Evolutionary conservation across 768 basidiomycete species (phyloP).

Genomic region (Gloeostereum incarnatum): DNA sequence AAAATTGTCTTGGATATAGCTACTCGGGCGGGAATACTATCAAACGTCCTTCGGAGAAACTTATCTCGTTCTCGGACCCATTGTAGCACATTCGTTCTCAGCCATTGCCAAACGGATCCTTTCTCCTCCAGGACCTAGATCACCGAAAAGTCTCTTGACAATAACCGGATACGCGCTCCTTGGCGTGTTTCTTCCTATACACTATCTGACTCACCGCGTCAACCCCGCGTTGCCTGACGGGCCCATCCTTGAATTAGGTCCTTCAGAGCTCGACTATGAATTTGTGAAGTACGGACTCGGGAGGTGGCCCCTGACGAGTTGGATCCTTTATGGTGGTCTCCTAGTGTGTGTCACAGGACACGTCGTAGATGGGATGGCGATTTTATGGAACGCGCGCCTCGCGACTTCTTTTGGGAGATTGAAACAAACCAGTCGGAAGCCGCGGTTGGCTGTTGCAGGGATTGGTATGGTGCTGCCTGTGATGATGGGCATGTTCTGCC

Average conservation of each 20-base stretch:
- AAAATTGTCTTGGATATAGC: slow-evolving; percentile 25
- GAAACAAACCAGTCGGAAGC: slow-evolving; percentile 11
- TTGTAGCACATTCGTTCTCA: slow-evolving; percentile 55
- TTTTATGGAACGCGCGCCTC: slow-evolving; percentile 46
- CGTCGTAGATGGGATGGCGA: slow-evolving; percentile 45
- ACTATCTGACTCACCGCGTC: slow-evolving; percentile 60
- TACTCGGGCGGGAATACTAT: slow-evolving; percentile 82
- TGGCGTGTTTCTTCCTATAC: slow-evolving; percentile 54
- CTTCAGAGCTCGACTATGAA: slow-evolving; percentile 74
- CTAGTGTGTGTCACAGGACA: slow-evolving; percentile 50
- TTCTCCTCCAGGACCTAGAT: slow-evolving; percentile 21
- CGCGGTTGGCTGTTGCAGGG: slow-evolving; percentile 18
- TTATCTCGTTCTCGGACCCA: slow-evolving; percentile 56
- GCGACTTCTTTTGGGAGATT: slow-evolving; percentile 16
- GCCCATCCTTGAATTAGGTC: slow-evolving; percentile 53
- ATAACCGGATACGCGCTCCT: slow-evolving; percentile 55
- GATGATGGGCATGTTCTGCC: slow-evolving; percentile 40
- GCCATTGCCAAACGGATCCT: slow-evolving; percentile 52
- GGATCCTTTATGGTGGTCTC: slow-evolving; percentile 55
- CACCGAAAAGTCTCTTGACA: slow-evolving; percentile 28
- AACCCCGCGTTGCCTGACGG: slow-evolving; percentile 33
- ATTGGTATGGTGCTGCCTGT: slow-evolving; percentile 38
- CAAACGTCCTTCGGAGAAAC: slow-evolving; percentile 63
- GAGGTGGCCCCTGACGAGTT: slow-evolving; percentile 52
- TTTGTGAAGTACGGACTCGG: slow-evolving; percentile 69